Conservation (phyloP, 352 stramenopile genomes). For the Phytophthora foliorum region DNA sequence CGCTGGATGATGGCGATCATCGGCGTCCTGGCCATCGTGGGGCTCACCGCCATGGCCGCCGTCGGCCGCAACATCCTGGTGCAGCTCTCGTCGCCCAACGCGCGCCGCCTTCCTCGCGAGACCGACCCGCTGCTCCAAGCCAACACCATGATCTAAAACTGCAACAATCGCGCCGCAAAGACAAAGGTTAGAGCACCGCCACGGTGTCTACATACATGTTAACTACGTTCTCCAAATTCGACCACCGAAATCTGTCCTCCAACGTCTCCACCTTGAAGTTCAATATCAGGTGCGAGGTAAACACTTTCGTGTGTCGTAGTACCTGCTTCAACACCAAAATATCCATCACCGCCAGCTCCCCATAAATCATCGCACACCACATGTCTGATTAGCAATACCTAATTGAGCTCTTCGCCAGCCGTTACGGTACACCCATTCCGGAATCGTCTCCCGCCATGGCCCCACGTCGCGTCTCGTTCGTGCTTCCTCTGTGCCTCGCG, state of each 20-base stretch:
- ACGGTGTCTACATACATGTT: neutral
- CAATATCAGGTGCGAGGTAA: slow-evolving; percentile 1
- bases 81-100: slow-evolving; percentile 33
- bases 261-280: slow-evolving; percentile 12
- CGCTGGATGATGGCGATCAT: slow-evolving; percentile 28
- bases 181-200: neutral
- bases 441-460: slow-evolving; percentile 1
- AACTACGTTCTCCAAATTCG: neutral
- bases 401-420: neutral
- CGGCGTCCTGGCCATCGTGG: slow-evolving; percentile 26
- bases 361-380: too few species aligned
- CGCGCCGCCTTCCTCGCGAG: slow-evolving; percentile 26
- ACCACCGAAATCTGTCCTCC: neutral
- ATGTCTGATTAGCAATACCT: slow-evolving; percentile 4
- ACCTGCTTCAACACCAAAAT: neutral
- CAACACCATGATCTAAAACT: slow-evolving; percentile 35
- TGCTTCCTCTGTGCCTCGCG: slow-evolving; percentile 9
- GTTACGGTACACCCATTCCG: slow-evolving; percentile 6
- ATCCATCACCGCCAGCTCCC: too few species aligned
- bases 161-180: neutral
- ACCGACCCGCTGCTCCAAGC: slow-evolving; percentile 35
- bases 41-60: slow-evolving; percentile 19
- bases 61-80: slow-evolving; percentile 34
- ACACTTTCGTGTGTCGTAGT: neutral
- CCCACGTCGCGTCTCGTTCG: neutral